A percentile compares a stretch with the other conserved stretches of the same genome.
phyloP scores from a whole-genome alignment of 1,284 basidiomycete genomes.

The Bondarzewia mesenterica region DNA sequence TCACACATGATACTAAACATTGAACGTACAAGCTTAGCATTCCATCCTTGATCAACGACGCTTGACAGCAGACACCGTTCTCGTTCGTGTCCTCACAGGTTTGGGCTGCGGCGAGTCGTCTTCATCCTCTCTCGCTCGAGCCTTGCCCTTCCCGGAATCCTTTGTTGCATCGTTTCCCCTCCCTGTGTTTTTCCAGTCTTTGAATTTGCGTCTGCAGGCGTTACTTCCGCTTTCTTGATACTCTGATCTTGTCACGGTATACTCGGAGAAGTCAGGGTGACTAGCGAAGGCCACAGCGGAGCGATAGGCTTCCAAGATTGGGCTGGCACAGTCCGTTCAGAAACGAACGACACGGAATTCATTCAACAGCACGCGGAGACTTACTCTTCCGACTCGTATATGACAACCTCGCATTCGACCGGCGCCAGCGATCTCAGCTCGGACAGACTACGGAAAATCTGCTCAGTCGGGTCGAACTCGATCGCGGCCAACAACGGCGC shows the following conservation, averaged over 20 bases:
- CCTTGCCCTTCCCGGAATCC: slow-evolving; percentile 8
- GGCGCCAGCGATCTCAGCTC: slow-evolving; percentile 79
- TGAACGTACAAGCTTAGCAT: too few species aligned
- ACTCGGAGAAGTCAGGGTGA: slow-evolving; percentile 41
- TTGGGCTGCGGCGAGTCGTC: slow-evolving; percentile 6
- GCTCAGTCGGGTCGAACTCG: background rate
- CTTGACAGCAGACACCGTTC: background rate
- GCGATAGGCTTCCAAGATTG: slow-evolving; percentile 67
- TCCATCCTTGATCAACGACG: background rate
- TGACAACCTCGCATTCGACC: slow-evolving; percentile 61
- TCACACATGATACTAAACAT: too few species aligned
- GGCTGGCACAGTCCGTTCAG: too few species aligned
- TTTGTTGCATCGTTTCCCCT: slow-evolving; percentile 10
- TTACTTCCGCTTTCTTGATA: slow-evolving; percentile 76
- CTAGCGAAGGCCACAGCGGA: slow-evolving; percentile 56
- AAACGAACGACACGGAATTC: too few species aligned
- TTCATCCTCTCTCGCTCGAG: slow-evolving; percentile 12
- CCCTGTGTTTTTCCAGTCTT: slow-evolving; percentile 30
- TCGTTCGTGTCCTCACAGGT: slow-evolving; percentile 5
- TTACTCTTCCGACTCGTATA: slow-evolving; percentile 70
- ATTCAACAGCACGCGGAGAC: slow-evolving; percentile 26
- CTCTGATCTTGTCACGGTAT: slow-evolving; percentile 66
- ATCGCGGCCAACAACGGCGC: background rate
- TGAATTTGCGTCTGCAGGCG: slow-evolving; percentile 64
- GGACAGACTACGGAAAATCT: slow-evolving; percentile 32